These are phyloP conservation scores for Daedaleopsis sinensis DNA, from an alignment of 768 basidiomycete genomes.

Conservation along the genomic window DNA sequence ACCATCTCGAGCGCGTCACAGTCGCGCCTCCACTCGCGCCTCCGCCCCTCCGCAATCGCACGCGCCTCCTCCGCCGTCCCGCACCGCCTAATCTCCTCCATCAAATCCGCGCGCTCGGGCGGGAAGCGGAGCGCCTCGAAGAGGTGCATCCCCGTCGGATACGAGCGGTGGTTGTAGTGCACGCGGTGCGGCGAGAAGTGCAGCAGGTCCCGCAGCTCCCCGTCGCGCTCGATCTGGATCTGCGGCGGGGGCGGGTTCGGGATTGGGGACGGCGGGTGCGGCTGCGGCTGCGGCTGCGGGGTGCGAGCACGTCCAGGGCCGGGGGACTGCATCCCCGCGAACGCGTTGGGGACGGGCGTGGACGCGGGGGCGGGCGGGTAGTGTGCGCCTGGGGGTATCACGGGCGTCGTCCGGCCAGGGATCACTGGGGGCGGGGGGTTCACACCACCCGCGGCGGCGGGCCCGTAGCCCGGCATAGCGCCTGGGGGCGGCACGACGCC, in stretches of 20 bases:
- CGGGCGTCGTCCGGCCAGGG: conserved; percentile 2
- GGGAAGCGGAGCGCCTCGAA: conserved; percentile 76
- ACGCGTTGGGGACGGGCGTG: conserved; percentile 2
- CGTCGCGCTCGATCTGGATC: conserved; percentile 16
- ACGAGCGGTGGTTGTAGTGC: conserved; percentile 53
- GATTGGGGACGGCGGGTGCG: neutral
- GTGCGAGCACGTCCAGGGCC: conserved; percentile 20
- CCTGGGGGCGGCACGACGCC: neutral
- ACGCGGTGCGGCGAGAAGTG: conserved; percentile 70
- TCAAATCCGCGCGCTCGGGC: conserved; percentile 49
- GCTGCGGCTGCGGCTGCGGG: conserved; percentile 8
- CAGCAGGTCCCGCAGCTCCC: conserved; percentile 53
- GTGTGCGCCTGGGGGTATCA: neutral
- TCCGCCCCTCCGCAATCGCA: conserved; percentile 33
- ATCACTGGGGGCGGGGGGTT: conserved; percentile 8
- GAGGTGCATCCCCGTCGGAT: conserved; percentile 75
- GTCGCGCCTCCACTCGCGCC: conserved; percentile 47
- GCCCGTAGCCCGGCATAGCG: neutral
- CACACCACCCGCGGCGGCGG: neutral
- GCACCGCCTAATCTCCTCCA: conserved; percentile 55
- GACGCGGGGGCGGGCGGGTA: conserved; percentile 8
- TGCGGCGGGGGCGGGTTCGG: conserved; percentile 46
- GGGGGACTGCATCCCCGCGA: conserved; percentile 1
- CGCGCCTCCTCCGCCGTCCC: conserved; percentile 43
- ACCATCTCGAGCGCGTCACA: conserved; percentile 63